Base-by-base conservation (phyloP, 225 moss, liverwort and hornwort species). In the Pseudoscleropodium purum region DNA sequence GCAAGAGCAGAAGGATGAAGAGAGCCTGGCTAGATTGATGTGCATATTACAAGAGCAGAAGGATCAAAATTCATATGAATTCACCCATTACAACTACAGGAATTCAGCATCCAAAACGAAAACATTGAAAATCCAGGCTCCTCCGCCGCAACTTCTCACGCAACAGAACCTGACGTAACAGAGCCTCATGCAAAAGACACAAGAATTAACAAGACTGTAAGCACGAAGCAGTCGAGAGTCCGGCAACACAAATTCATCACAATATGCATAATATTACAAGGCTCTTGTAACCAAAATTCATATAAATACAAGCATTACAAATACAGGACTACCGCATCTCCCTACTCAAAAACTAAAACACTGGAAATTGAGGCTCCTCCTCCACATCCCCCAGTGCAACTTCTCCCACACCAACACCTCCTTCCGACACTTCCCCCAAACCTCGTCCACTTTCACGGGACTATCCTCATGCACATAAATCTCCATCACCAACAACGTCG, bases 381-480 rank as follows among this genome's bases (percentile, higher is more conserved):
- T 95, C 98, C 98, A 98, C 43, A 89, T 85, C 65, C 95, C 94
- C 78, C 94, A 94, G 87, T 92, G 92, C 84, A 94, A 33, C 26
- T 92, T 88, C 26, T 92, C 66, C 6, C 87, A 87, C 49, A 75
- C 72, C 54, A 81, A 85, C 11, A 84, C 34, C 41, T 73, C 86
- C 72, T 86, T 80, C 45, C 89, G 85, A 20, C 78, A 90, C 43
- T 78, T 83, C n/a, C 18, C 60, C 73, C 49, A 41, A 15, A 98
- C 82, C 6, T 90, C 90, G 8, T 90, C 89, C 45, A 66, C 39
- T 1, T 91, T 88, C 37, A 91, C 95, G 4, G 91, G 91, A 47
- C 96, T 97, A 16, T 98, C 97, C 14, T 84, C 87, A 47, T 98
- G 98, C 72, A 98, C 96, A 5, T 95, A 96, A 56, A 98, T 89